Evolutionary conservation across 306 rosid genomes (phyloP).

Genomic region (Albizia julibrissin): DNA sequence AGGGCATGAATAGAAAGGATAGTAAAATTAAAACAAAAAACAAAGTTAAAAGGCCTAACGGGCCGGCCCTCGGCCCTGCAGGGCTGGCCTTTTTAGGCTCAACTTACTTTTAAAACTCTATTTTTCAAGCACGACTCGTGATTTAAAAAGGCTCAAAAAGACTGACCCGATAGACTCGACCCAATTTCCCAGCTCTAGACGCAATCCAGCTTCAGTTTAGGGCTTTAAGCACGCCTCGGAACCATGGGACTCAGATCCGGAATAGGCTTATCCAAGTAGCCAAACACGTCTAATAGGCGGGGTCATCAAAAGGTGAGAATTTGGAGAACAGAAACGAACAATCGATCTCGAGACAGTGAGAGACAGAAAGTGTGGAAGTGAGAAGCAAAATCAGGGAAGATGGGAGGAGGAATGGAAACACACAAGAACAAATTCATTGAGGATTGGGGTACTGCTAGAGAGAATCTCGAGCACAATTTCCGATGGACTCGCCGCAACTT

Average conservation of each 20-base stretch:
- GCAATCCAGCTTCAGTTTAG: neutral
- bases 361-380: neutral
- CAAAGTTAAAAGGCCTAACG: no score
- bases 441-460: conserved; percentile 88
- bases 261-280: neutral
- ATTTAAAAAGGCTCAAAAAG: no score
- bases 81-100: no score
- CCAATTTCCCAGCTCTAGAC: no score
- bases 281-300: neutral
- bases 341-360: neutral
- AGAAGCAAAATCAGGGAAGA: conserved; percentile 32
- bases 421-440: conserved; percentile 86
- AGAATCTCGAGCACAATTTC: conserved; percentile 85
- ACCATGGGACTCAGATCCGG: neutral
- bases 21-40: no score
- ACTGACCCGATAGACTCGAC: no score
- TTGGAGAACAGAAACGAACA: neutral
- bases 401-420: conserved; percentile 99
- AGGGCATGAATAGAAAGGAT: no score
- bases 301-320: neutral
- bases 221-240: neutral
- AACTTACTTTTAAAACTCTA: no score
- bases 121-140: no score
- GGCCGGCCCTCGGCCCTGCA: no score
- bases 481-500: conserved; percentile 96